These are phyloP conservation scores for Trichomonas vaginalis DNA, from an alignment of 208 protist species.

Conservation along the genomic window DNA sequence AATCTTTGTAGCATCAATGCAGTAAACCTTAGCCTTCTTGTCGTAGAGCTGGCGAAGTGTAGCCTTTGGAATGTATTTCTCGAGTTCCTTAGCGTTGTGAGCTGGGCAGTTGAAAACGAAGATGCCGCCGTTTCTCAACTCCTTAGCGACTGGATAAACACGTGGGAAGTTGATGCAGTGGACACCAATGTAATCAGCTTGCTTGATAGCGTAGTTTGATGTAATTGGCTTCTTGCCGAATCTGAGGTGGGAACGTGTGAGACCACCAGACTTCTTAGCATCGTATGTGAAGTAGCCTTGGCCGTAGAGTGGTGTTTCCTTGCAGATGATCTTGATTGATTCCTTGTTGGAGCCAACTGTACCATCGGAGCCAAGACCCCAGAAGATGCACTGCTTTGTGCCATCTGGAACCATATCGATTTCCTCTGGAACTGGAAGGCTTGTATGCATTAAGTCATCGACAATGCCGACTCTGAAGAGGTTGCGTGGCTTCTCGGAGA, in stretches of 20 bases:
- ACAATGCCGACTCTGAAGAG: slow-evolving; percentile 51
- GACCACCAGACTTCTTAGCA: background rate
- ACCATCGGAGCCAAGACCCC: slow-evolving; percentile 48
- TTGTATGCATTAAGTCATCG: slow-evolving; percentile 50
- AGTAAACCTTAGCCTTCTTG: background rate
- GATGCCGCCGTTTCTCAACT: background rate
- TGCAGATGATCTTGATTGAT: slow-evolving; percentile 54
- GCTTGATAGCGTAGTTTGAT: slow-evolving; percentile 39
- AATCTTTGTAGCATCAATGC: background rate
- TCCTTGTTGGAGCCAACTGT: slow-evolving; percentile 55
- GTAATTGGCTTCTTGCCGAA: slow-evolving; percentile 48
- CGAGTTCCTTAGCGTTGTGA: background rate
- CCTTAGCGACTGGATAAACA: background rate
- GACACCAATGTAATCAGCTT: slow-evolving; percentile 49
- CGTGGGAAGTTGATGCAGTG: slow-evolving; percentile 32
- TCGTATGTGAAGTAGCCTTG: slow-evolving; percentile 35
- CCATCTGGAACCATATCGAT: background rate
- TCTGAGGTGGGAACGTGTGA: slow-evolving; percentile 44
- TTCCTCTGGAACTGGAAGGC: slow-evolving; percentile 27
- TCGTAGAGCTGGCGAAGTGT: background rate
- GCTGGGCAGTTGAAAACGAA: background rate
- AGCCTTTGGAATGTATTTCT: background rate
- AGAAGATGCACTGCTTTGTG: slow-evolving; percentile 37
- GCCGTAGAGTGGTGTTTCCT: slow-evolving; percentile 39
- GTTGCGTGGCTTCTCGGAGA: slow-evolving; percentile 28